Conservation (phyloP, 2,329 filamentous ascomycete species). For the Fusarium fujikuroi region DNA sequence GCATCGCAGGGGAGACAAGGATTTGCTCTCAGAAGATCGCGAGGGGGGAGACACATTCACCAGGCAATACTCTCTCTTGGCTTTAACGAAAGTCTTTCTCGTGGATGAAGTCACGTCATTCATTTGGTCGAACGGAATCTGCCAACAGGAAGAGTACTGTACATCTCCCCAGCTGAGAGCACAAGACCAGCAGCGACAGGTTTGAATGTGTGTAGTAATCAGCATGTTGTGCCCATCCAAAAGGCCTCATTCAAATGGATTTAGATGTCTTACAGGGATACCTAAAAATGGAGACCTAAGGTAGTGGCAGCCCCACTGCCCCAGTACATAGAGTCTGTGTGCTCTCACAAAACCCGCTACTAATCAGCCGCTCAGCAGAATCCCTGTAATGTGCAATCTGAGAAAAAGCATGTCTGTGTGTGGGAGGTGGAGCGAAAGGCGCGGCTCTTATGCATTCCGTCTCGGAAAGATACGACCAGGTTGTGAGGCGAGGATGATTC, state of each 20-base stretch:
- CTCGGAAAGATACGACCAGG: conserved; percentile 16
- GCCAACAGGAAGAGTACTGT: not conserved
- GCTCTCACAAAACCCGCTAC: conserved; percentile 29
- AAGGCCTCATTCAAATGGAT: conserved; percentile 9
- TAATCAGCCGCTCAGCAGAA: conserved; percentile 38
- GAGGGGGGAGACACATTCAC: not conserved
- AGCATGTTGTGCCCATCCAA: not conserved
- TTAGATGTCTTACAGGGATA: conserved; percentile 14
- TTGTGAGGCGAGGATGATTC: conserved; percentile 16
- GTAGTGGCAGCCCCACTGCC: not conserved
- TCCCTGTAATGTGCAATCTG: conserved; percentile 33
- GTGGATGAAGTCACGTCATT: not conserved
- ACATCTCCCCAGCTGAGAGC: not conserved
- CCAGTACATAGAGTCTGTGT: conserved; percentile 19
- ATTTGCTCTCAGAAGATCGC: not conserved
- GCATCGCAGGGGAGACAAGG: not conserved
- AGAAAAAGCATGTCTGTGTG: conserved; percentile 24
- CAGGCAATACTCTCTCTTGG: conserved; percentile 14
- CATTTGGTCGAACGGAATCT: not conserved
- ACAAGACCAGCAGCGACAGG: not conserved
- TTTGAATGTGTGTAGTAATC: not conserved
- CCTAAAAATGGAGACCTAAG: not conserved
- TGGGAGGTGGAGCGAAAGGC: conserved; percentile 28
- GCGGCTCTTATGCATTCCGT: conserved; percentile 28
- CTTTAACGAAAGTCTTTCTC: conserved; percentile 1